These are phyloP conservation scores for Aureobasidium pullulans DNA, from an alignment of 2,329 filamentous ascomycete species.

Conservation along the genomic window DNA sequence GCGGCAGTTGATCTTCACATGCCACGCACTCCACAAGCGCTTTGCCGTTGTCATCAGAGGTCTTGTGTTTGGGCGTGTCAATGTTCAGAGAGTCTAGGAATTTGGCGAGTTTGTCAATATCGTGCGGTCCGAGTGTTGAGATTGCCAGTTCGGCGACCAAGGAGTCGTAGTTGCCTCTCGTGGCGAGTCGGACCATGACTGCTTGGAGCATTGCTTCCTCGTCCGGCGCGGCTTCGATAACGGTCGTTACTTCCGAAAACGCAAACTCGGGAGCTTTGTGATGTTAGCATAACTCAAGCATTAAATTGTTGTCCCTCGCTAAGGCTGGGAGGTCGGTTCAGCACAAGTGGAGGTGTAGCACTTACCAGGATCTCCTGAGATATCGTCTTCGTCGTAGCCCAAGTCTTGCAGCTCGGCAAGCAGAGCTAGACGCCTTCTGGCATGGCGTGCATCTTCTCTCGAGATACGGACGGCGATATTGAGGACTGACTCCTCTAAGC, in stretches of 20 bases:
- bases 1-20: neutral
- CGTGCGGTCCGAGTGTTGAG: neutral
- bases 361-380: no score
- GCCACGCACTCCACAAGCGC: neutral
- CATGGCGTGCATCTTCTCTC: no score
- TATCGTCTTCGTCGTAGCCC: no score
- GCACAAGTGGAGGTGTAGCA: no score
- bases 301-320: no score
- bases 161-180: neutral
- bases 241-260: neutral
- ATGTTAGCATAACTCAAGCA: no score
- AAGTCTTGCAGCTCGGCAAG: no score
- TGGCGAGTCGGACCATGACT: neutral
- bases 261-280: no score
- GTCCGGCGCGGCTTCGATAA: neutral
- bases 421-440: no score
- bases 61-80: neutral
- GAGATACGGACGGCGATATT: no score
- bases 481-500: no score
- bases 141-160: neutral
- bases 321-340: no score
- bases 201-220: neutral
- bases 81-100: neutral
- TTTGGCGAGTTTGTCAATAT: neutral
- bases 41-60: neutral